These are phyloP conservation scores for Amniculicola lignicola DNA, from an alignment of 495 filamentous ascomycete species.

Conservation along the genomic window DNA sequence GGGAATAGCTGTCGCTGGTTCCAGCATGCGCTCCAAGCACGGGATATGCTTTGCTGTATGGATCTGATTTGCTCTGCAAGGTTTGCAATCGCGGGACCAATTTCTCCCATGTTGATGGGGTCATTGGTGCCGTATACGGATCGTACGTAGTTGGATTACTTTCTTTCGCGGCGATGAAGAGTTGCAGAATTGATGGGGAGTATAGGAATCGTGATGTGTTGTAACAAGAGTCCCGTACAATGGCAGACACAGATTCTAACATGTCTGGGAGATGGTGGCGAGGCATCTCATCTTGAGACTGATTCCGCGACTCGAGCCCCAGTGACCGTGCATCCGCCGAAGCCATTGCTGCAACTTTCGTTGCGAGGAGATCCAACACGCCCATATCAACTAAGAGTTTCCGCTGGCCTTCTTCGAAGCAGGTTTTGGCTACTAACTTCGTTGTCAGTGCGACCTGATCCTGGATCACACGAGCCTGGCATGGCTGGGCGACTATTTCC, in stretches of 20 bases:
- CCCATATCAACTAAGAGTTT: constrained; percentile 64
- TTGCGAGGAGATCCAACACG: constrained; percentile 75
- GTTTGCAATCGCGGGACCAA: constrained; percentile 40
- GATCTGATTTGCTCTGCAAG: constrained; percentile 33
- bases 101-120: constrained; percentile 29
- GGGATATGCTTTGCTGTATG: constrained; percentile 50
- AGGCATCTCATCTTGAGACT: constrained; percentile 45
- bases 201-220: constrained; percentile 74
- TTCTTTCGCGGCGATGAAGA: constrained; percentile 32
- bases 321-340: constrained; percentile 57
- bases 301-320: constrained; percentile 48
- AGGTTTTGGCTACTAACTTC: constrained; percentile 66
- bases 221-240: constrained; percentile 75
- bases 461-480: constrained; percentile 50
- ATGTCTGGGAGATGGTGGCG: constrained; percentile 63
- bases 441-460: constrained; percentile 67
- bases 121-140: constrained; percentile 11
- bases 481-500: constrained; percentile 62
- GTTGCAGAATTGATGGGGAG: constrained; percentile 64
- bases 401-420: constrained; percentile 66
- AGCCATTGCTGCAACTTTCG: constrained; percentile 70
- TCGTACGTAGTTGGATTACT: constrained; percentile 7
- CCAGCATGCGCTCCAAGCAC: constrained; percentile 47
- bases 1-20: constrained; percentile 15
- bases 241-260: constrained; percentile 75